A percentile compares a stretch with the other conserved stretches of the same genome.
phyloP scores from a whole-genome alignment of 371 early-diverging fungal genomes.

The Coemansia sp. region DNA sequence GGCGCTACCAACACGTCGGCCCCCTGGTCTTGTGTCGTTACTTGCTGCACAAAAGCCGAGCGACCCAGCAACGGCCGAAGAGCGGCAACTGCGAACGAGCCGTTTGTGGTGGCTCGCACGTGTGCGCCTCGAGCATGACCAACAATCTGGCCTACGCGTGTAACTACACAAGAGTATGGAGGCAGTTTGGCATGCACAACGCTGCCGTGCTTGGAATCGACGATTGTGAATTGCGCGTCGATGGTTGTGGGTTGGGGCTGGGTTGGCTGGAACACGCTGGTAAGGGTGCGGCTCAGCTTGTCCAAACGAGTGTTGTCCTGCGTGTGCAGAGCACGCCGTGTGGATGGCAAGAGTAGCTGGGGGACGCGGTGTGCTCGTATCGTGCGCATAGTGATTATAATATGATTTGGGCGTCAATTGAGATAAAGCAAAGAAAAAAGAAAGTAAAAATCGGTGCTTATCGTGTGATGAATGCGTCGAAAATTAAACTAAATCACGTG shows the following conservation, averaged over 20 bases:
- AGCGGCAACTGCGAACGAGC: constrained; percentile 25
- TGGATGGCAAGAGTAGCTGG: too few relatives aligned
- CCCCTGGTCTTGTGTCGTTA: constrained; percentile 56
- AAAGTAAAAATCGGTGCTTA: too few relatives aligned
- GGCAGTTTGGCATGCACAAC: constrained; percentile 35
- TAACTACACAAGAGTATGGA: constrained; percentile 34
- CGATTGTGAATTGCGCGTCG: constrained; percentile 34
- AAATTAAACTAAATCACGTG: too few relatives aligned
- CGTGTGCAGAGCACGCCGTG: neutral
- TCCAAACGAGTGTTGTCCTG: neutral
- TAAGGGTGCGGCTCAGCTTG: neutral
- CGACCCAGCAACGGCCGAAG: constrained; percentile 40
- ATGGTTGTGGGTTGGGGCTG: constrained; percentile 16
- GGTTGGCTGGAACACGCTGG: constrained; percentile 22
- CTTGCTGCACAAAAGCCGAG: constrained; percentile 51
- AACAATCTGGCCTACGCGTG: constrained; percentile 29
- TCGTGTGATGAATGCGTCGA: too few relatives aligned
- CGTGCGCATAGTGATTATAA: too few relatives aligned
- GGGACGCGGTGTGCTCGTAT: too few relatives aligned
- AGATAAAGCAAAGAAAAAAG: too few relatives aligned
- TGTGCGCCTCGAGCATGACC: constrained; percentile 25
- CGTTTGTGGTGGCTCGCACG: constrained; percentile 13
- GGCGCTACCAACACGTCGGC: constrained; percentile 75
- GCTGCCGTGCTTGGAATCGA: constrained; percentile 22
- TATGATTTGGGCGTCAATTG: too few relatives aligned